Evolutionary conservation across 257 asterid species (phyloP).

Genomic region (Fraxinus cuspidata): DNA sequence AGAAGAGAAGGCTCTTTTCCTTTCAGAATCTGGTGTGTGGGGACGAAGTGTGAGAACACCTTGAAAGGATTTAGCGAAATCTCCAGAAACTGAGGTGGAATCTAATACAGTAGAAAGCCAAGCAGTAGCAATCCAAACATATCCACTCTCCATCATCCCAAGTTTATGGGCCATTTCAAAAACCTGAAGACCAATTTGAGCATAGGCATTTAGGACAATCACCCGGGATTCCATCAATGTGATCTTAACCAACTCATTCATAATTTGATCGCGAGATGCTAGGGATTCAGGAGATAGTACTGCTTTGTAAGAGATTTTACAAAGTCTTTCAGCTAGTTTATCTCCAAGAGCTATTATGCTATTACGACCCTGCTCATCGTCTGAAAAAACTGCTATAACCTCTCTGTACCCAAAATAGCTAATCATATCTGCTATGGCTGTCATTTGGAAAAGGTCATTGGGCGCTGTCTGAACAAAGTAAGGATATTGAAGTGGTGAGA

Average conservation of each 20-base stretch:
- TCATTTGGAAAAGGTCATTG: constrained; percentile 66
- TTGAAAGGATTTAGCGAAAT: constrained; percentile 44
- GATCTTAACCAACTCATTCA: constrained; percentile 41
- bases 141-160: constrained; percentile 69
- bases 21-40: constrained; percentile 59
- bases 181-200: constrained; percentile 51
- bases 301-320: constrained; percentile 65
- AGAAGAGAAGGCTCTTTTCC: constrained; percentile 45
- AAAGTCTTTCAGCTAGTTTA: constrained; percentile 58
- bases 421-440: constrained; percentile 73
- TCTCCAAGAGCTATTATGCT: constrained; percentile 58
- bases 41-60: constrained; percentile 70
- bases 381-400: constrained; percentile 57
- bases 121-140: constrained; percentile 80
- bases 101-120: constrained; percentile 82
- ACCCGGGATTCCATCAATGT: constrained; percentile 65
- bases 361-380: constrained; percentile 74
- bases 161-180: constrained; percentile 60
- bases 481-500: constrained; percentile 80
- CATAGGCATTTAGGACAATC: constrained; percentile 54
- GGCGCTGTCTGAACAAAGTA: constrained; percentile 83
- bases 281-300: constrained; percentile 52
- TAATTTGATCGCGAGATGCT: constrained; percentile 40
- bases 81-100: constrained; percentile 36
- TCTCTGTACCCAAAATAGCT: constrained; percentile 61